A percentile compares a stretch with the other conserved stretches of the same genome.
These are phyloP conservation scores for Draba incana DNA, from an alignment of 345 rosid species.

Conservation along the genomic window DNA sequence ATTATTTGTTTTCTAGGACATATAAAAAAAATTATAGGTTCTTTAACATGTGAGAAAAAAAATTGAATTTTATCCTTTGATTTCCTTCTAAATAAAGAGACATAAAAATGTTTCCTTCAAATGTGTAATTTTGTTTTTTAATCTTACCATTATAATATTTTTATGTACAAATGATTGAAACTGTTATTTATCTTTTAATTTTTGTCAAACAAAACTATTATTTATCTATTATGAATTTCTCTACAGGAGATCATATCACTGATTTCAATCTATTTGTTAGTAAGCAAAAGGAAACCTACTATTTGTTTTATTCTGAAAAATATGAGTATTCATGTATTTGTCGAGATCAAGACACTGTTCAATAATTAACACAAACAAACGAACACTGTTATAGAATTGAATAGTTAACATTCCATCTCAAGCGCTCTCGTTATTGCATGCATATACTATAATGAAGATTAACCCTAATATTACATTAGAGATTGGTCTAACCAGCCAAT, in stretches of 20 bases:
- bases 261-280: not conserved
- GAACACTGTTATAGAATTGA: not conserved
- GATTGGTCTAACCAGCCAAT: not conserved
- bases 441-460: not conserved
- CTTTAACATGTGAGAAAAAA: not conserved
- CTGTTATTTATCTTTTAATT: too few relatives aligned
- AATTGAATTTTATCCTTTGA: not conserved
- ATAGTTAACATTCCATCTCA: conserved; percentile 7
- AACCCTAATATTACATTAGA: not conserved
- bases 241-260: too few relatives aligned
- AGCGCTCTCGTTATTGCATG: conserved; percentile 21
- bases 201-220: too few relatives aligned
- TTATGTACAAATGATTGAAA: not conserved
- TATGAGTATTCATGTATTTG: not conserved
- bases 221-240: not conserved
- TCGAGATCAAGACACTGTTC: conserved; percentile 21
- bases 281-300: not conserved
- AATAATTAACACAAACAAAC: not conserved
- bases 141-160: not conserved
- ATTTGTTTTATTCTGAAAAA: conserved; percentile 3
- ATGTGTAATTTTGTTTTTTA: too few relatives aligned
- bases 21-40: not conserved
- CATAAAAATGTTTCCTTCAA: too few relatives aligned
- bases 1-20: too few relatives aligned
- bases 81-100: not conserved